Evolutionary conservation across 176 grass and related monocot genomes (phyloP), one percentile per base, ranked within the genome.

Genomic region (Zea luxurians): DNA sequence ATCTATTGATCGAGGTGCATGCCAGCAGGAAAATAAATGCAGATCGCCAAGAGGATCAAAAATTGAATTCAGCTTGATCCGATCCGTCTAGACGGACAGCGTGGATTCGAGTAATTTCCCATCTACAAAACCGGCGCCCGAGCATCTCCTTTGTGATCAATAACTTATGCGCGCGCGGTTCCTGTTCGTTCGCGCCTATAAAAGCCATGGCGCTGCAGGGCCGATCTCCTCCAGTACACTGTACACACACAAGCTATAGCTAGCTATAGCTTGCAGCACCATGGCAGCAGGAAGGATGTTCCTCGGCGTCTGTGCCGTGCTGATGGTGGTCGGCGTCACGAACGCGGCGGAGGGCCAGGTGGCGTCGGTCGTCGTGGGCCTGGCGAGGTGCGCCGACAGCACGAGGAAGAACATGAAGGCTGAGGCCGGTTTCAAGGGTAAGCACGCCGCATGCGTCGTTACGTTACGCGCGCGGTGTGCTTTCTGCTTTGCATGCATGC

Each of bases 71-170:
- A 48, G 7, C 13, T 13, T 59, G 21, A 76, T 76, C 42, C 1
- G 12, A 49, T 60, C 53, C 34, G 4, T 8, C 13, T 34, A 9
- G 47, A 34, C 2, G 59, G 43, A 37, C 42, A 27, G 20, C 74
- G 10, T 4, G 7, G 7, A 48, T 37, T 76, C 42, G 60, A 64
- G 47, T 64, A 47, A 77, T 64, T 62, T 62, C 18, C 43, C 74
- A 77, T 17, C 74, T 64, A 48, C 74, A 63, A 77, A 63, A 37
- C 74, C 43, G 74, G 59, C 57, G 74, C 74, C 42, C 70, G 48
- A 73, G 50, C 9, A 10, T 10, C 9, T 6, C 49, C 16, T 36
- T 11, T 6, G 42, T 17, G 42, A 48, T 11, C 41, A 47, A 15
- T 20, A 27, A 27, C 27, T 27, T 1, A 27, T 27, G 27, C 27